These are phyloP conservation scores for Blastobotrys mokoenaii DNA, from an alignment of 805 yeast species.

Conservation along the genomic window DNA sequence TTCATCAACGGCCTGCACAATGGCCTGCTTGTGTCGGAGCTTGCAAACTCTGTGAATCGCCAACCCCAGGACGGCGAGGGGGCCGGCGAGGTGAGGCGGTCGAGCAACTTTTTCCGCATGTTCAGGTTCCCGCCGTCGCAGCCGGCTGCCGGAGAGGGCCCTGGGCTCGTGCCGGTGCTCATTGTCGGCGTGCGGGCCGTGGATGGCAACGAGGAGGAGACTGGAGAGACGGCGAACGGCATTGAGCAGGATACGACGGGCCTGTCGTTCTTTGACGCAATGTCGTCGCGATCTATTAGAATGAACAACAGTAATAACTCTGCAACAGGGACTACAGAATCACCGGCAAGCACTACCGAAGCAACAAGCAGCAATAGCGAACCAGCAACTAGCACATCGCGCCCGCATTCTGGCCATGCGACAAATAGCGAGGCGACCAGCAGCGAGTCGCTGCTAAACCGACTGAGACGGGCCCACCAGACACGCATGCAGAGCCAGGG, in stretches of 20 bases:
- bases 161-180: slow-evolving; percentile 35
- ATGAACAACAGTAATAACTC: slow-evolving; percentile 1
- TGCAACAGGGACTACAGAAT: no score
- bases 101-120: slow-evolving; percentile 25
- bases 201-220: slow-evolving; percentile 16
- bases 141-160: slow-evolving; percentile 21
- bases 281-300: slow-evolving; percentile 8
- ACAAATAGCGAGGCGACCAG: background rate
- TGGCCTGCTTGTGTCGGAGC: slow-evolving; percentile 34
- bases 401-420: no score
- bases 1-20: slow-evolving; percentile 35
- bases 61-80: slow-evolving; percentile 6
- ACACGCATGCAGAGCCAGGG: no score
- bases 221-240: background rate
- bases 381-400: no score
- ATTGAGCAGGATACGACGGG: background rate
- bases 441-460: no score
- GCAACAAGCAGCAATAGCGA: no score
- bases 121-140: slow-evolving; percentile 24
- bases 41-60: slow-evolving; percentile 18
- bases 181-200: slow-evolving; percentile 42
- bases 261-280: slow-evolving; percentile 13
- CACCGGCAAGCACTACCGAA: no score
- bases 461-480: no score
- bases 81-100: slow-evolving; percentile 2